Percentiles rank a stretch among this genome's conserved stretches.
These are phyloP conservation scores for Pythium phragmiticola DNA, from an alignment of 352 stramenopile species.

Conservation along the genomic window DNA sequence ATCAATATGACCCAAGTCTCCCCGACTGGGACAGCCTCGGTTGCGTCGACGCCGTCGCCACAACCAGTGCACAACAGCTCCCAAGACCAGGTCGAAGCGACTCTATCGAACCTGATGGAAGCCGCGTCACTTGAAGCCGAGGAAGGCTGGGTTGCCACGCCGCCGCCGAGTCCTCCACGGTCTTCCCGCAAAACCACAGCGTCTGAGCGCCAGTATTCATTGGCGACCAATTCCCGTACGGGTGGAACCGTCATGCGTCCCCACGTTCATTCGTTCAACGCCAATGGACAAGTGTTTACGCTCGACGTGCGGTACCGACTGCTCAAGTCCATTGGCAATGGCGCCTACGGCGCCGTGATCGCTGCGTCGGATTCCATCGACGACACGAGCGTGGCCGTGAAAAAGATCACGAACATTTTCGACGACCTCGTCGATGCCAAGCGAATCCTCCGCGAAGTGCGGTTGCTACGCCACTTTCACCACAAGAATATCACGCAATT, in stretches of 20 bases:
- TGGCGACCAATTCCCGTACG: background rate
- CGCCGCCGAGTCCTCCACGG: background rate
- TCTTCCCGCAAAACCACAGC: background rate
- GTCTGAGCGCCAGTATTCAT: constrained; percentile 3
- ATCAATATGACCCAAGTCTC: background rate
- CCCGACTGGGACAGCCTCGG: background rate
- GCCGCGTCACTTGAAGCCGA: background rate
- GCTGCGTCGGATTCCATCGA: constrained; percentile 42
- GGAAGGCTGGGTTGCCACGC: background rate
- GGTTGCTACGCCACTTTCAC: constrained; percentile 88
- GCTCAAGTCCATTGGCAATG: constrained; percentile 85
- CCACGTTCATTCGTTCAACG: constrained; percentile 70
- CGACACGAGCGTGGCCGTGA: constrained; percentile 77
- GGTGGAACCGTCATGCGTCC: constrained; percentile 25
- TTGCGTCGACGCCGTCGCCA: constrained; percentile 18
- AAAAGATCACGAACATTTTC: constrained; percentile 94
- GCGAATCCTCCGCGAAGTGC: constrained; percentile 97
- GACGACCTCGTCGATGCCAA: constrained; percentile 99
- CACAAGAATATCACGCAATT: constrained; percentile 88
- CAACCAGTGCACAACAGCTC: background rate
- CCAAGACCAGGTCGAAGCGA: background rate
- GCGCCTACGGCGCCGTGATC: constrained; percentile 91
- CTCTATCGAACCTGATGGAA: background rate
- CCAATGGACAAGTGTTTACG: constrained; percentile 83
- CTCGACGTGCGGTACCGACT: constrained; percentile 87